A percentile compares a stretch with the other conserved stretches of the same genome.
These are phyloP conservation scores for Pythium folliculosum DNA, from an alignment of 352 stramenopile species.

Conservation along the genomic window DNA sequence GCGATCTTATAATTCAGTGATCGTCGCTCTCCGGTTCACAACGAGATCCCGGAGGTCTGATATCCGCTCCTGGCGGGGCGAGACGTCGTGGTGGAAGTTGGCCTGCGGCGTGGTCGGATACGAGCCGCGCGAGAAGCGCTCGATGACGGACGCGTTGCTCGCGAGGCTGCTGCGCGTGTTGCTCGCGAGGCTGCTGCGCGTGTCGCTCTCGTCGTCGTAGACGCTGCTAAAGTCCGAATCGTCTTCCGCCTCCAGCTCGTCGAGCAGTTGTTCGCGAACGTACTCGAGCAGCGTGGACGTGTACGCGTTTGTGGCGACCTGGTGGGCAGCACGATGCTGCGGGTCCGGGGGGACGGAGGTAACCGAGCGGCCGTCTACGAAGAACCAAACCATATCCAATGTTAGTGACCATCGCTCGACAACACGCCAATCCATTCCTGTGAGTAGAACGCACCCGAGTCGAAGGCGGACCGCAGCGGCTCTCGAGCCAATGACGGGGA, in stretches of 20 bases:
- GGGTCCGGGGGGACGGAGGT: constrained; percentile 35
- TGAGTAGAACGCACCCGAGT: constrained; percentile 27
- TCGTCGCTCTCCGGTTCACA: constrained; percentile 6
- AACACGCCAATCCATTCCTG: not conserved
- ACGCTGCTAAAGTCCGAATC: constrained; percentile 22
- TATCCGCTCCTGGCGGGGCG: not conserved
- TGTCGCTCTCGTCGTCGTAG: constrained; percentile 7
- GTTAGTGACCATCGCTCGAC: not conserved
- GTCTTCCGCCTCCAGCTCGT: constrained; percentile 20
- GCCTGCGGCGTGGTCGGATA: constrained; percentile 16
- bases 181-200: constrained; percentile 9
- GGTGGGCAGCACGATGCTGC: constrained; percentile 25
- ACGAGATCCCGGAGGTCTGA: not conserved
- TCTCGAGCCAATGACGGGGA: constrained; percentile 14
- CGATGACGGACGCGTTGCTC: constrained; percentile 14
- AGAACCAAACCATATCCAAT: not conserved
- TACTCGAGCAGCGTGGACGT: constrained; percentile 39
- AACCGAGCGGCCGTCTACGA: constrained; percentile 29
- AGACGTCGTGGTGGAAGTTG: constrained; percentile 21
- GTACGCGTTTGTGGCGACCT: constrained; percentile 33
- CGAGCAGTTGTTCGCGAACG: constrained; percentile 35
- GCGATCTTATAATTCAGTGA: constrained; percentile 26
- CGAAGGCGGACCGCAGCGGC: constrained; percentile 31
- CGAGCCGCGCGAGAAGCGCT: constrained; percentile 9
- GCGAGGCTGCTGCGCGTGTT: constrained; percentile 8